phyloP scores from a whole-genome alignment of 176 grass and related monocot genomes.

The Areca catechu region DNA sequence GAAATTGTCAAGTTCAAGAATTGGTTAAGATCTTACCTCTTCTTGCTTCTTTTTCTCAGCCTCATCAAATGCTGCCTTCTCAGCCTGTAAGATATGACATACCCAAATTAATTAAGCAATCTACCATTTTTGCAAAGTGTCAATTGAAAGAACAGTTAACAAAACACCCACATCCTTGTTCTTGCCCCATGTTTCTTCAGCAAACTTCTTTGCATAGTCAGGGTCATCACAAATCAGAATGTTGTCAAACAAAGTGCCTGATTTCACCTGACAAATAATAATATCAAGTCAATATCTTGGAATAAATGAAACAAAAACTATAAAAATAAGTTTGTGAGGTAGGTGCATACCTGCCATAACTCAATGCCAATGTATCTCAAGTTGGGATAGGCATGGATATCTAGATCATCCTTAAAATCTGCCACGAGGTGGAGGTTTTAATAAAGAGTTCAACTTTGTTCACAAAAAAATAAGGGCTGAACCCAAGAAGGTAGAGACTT shows the following conservation, averaged over 20 bases:
- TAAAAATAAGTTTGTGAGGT: neutral
- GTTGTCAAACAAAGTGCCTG: constrained; percentile 86
- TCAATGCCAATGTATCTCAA: constrained; percentile 96
- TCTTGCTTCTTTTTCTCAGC: constrained; percentile 92
- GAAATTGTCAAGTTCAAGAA: too few species aligned
- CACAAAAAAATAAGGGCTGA: neutral
- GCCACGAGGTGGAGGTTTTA: constrained; percentile 8
- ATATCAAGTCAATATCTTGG: neutral
- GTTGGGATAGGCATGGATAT: constrained; percentile 63
- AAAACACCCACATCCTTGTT: constrained; percentile 49
- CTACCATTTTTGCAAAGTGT: neutral
- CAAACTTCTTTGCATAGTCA: constrained; percentile 64
- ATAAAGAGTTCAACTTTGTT: neutral
- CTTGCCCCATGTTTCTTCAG: constrained; percentile 79
- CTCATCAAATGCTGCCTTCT: constrained; percentile 91
- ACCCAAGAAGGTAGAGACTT: neutral
- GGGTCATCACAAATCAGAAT: constrained; percentile 71
- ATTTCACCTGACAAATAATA: constrained; percentile 57
- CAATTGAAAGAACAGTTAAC: neutral
- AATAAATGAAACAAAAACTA: neutral
- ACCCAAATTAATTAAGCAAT: neutral
- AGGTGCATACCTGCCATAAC: constrained; percentile 62
- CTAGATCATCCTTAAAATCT: constrained; percentile 94
- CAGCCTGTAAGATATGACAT: constrained; percentile 34
- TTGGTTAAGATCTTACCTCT: constrained; percentile 41